A percentile compares a stretch with the other conserved stretches of the same genome.
Conservation (phyloP, 768 basidiomycete genomes). For the Mycena epipterygia region DNA sequence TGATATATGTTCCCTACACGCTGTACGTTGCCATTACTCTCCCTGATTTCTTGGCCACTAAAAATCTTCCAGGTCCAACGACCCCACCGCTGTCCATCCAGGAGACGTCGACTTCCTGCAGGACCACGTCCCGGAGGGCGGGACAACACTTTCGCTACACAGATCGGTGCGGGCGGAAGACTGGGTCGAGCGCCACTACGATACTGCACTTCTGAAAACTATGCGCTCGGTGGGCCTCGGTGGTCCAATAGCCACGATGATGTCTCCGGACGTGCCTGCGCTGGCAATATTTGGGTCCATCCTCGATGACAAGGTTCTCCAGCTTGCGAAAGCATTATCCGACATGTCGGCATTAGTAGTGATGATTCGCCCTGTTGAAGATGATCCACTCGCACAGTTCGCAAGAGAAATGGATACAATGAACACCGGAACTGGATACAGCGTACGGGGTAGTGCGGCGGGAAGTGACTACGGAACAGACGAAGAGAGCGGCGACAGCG, state of each 20-base stretch:
- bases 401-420: too few species aligned
- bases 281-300: slow-evolving; percentile 20
- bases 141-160: not conserved
- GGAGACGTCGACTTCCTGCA: not conserved
- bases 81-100: slow-evolving; percentile 9
- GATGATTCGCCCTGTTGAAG: slow-evolving; percentile 7
- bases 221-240: slow-evolving; percentile 17
- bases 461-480: not conserved
- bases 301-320: slow-evolving; percentile 1
- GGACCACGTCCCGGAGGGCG: not conserved
- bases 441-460: too few species aligned
- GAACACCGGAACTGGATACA: not conserved
- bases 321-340: slow-evolving; percentile 1
- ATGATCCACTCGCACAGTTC: slow-evolving; percentile 4
- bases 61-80: too few species aligned
- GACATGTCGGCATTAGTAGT: not conserved
- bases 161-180: not conserved
- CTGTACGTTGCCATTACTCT: too few species aligned
- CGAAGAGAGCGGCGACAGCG: not conserved
- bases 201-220: not conserved
- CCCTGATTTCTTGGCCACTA: too few species aligned
- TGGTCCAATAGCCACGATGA: slow-evolving; percentile 14
- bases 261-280: slow-evolving; percentile 6
- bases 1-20: too few species aligned
- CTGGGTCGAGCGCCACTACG: slow-evolving; percentile 15